Evolutionary conservation across 2,329 filamentous ascomycete species (phyloP), one percentile per base, ranked within the genome.

Genomic region (Colletotrichum lini): DNA sequence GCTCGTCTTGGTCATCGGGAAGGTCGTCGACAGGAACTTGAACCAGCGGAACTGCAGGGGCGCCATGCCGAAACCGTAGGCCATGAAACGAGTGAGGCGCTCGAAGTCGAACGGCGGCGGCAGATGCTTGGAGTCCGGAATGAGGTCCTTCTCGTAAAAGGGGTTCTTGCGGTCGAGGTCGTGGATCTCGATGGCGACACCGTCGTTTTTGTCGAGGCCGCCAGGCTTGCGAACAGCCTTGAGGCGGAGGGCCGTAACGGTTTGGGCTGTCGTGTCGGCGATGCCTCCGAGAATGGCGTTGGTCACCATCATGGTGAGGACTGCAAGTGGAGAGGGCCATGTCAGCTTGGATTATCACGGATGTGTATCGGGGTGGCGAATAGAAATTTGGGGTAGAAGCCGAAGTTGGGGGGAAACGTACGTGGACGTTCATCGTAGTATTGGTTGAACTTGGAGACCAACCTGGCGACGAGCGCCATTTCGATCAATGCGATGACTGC

Each of bases 291-390:
- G 91, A 67, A 98, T 92, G 75, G 96, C 94, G 85, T 99, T 99
- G 81, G 96, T 98, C 79, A 98, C 94, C 96, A 99, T 99, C 83
- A 97, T 99, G 73, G 96, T 99, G 78, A 99, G 90, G 52, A 99
- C 94, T 93, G 79, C 35, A 38, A 38, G 35, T 70, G 62, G 47
- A 70, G 44, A 44, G 7, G n/a, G 35, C 40, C 44, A 67, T 58
- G 63, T 74, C 61, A 71, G 57, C 57, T 58, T 40, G 38, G 35
- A 38, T 30, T 18, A 8, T 26, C 21, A 21, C 8, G 40, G 40
- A 18, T 10, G 18, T 16, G 12, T 9, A 49, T 50, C 13, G 16
- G 35, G 10, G 40, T 42, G 50, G 38, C 3, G 45, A n/a, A 53
- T 16, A 18, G 54, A 66, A 50, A 21, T 40, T 26, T 23, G 38